Evolutionary conservation across 139 green algal genomes (phyloP).

Genomic region (Spirogloea muscicola): DNA sequence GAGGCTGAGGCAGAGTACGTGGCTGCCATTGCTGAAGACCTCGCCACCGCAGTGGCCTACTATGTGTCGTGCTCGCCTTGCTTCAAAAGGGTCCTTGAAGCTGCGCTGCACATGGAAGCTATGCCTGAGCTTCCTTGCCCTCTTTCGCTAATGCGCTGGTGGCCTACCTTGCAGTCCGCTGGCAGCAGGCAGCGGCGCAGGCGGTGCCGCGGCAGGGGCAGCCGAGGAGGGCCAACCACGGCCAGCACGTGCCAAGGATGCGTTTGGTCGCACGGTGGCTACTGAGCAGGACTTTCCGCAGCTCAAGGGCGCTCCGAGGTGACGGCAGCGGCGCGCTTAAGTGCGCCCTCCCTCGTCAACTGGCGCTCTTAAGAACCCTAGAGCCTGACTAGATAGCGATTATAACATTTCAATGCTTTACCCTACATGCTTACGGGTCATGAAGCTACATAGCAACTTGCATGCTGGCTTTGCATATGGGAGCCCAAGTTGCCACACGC

Average conservation of each 20-base stretch:
- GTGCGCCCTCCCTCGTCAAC: not conserved
- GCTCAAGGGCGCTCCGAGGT: constrained; percentile 42
- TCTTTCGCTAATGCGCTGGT: not conserved
- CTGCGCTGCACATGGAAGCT: not conserved
- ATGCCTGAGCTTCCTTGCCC: not conserved
- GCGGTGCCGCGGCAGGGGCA: not conserved
- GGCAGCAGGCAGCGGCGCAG: not conserved
- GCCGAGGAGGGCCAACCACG: constrained; percentile 20
- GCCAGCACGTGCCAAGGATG: constrained; percentile 17
- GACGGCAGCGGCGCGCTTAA: not conserved
- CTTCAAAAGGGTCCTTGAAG: not conserved
- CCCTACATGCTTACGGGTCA: not conserved
- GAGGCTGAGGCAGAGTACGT: not conserved
- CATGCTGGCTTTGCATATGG: not conserved
- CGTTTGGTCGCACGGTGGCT: constrained; percentile 39
- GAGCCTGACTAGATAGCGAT: too few species aligned
- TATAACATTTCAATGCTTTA: not conserved
- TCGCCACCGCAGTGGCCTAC: not conserved
- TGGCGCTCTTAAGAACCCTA: too few species aligned
- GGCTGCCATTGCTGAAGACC: not conserved
- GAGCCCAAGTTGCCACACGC: not conserved
- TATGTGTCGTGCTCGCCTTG: not conserved
- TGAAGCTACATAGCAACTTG: not conserved
- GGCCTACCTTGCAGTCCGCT: not conserved
- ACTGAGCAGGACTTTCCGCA: constrained; percentile 45